Conservation (phyloP, 2,329 filamentous ascomycete genomes). For the Alternaria panax region DNA sequence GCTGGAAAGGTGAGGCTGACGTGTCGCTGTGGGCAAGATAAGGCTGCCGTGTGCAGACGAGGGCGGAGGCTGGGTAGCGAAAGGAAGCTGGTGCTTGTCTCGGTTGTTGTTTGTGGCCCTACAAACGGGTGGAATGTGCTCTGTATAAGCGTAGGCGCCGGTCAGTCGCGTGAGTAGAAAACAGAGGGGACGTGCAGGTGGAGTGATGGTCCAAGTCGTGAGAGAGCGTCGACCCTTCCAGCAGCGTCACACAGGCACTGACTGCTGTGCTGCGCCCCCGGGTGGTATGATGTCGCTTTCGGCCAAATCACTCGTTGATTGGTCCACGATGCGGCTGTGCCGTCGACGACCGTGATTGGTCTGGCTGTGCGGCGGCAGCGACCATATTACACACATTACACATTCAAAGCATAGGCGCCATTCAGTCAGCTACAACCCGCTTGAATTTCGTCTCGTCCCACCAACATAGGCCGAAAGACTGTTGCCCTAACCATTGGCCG, state of each 20-base stretch:
- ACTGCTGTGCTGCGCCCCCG: slow-evolving; percentile 24
- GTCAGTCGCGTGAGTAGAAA: slow-evolving; percentile 36
- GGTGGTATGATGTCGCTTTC: slow-evolving; percentile 6
- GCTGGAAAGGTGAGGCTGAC: slow-evolving; percentile 36
- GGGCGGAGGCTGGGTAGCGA: slow-evolving; percentile 14
- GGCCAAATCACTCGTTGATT: slow-evolving; percentile 19
- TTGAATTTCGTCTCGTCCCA: too few relatives aligned
- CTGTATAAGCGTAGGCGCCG: slow-evolving; percentile 40
- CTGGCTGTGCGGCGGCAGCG: neutral
- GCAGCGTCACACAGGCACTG: slow-evolving; percentile 26
- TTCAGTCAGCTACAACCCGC: too few relatives aligned
- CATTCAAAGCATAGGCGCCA: too few relatives aligned
- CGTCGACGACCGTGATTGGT: slow-evolving; percentile 14
- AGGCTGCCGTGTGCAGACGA: slow-evolving; percentile 15
- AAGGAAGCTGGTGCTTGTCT: slow-evolving; percentile 25
- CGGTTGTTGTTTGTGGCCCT: slow-evolving; percentile 4
- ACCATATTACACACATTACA: too few relatives aligned
- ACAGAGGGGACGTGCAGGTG: slow-evolving; percentile 27
- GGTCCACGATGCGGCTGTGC: slow-evolving; percentile 18
- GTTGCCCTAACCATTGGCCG: neutral
- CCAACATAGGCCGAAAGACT: too few relatives aligned
- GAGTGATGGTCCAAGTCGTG: slow-evolving; percentile 33
- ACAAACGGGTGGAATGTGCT: slow-evolving; percentile 33
- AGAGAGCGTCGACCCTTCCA: slow-evolving; percentile 14
- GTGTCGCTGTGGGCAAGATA: slow-evolving; percentile 26